phyloP scores from a whole-genome alignment of 306 rosid genomes.

The Trifolium dubium region DNA sequence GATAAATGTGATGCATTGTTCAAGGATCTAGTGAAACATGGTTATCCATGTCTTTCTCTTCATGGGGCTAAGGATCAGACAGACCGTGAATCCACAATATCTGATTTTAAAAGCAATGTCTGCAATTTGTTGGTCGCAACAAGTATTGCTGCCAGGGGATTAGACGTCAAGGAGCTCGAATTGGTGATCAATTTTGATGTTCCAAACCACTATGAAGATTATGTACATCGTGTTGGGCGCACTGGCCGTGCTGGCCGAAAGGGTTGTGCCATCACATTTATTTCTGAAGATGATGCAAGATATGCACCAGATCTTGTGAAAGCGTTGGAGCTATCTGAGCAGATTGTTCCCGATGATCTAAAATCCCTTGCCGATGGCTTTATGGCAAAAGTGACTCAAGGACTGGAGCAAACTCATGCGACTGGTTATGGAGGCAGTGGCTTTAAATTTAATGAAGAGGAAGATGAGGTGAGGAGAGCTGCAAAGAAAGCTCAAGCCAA shows the following conservation, averaged over 20 bases:
- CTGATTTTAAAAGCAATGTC: slow-evolving; percentile 87
- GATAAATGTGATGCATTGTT: slow-evolving; percentile 89
- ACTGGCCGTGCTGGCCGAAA: slow-evolving; percentile 97
- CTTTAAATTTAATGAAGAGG: slow-evolving; percentile 92
- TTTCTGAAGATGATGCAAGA: slow-evolving; percentile 85
- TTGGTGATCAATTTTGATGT: slow-evolving; percentile 86
- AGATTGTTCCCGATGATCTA: slow-evolving; percentile 87
- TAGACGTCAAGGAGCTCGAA: slow-evolving; percentile 96
- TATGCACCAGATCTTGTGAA: slow-evolving; percentile 89
- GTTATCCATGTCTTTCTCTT: slow-evolving; percentile 91
- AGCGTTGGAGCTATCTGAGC: slow-evolving; percentile 92
- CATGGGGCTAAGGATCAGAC: slow-evolving; percentile 96
- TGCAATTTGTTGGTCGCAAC: slow-evolving; percentile 87
- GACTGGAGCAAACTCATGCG: slow-evolving; percentile 91
- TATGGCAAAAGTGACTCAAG: slow-evolving; percentile 80
- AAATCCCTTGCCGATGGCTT: slow-evolving; percentile 79
- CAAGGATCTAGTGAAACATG: slow-evolving; percentile 82
- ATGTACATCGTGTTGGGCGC: slow-evolving; percentile 96
- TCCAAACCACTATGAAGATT: slow-evolving; percentile 97
- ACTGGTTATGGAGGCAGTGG: slow-evolving; percentile 99
- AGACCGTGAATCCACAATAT: slow-evolving; percentile 90
- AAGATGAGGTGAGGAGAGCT: slow-evolving; percentile 93
- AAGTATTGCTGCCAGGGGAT: slow-evolving; percentile 91
- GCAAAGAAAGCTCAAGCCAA: slow-evolving; percentile 98
- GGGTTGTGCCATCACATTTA: slow-evolving; percentile 91